Evolutionary conservation across 2,329 filamentous ascomycete species (phyloP).

Genomic region (Hypoxylon sp.): DNA sequence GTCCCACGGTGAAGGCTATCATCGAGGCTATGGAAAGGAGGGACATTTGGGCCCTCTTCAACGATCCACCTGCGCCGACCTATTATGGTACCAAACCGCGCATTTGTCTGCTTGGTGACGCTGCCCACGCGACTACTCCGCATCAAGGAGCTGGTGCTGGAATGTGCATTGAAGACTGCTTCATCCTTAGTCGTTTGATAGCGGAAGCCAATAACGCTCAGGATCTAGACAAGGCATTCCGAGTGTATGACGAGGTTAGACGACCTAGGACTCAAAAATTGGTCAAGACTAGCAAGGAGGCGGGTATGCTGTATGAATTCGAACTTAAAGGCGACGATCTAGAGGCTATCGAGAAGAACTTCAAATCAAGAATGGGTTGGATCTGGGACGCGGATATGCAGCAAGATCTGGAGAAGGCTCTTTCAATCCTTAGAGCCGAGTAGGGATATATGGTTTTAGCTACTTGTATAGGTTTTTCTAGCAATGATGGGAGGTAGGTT

Average conservation of each 20-base stretch:
- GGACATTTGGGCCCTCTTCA: conserved; percentile 63
- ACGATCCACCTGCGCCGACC: conserved; percentile 61
- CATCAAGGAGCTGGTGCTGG: conserved; percentile 72
- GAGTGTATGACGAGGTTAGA: conserved; percentile 66
- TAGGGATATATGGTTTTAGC: neutral
- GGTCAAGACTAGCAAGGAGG: conserved; percentile 65
- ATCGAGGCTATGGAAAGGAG: conserved; percentile 56
- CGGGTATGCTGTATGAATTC: conserved; percentile 63
- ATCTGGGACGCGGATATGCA: conserved; percentile 57
- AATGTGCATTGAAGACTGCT: conserved; percentile 69
- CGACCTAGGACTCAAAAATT: conserved; percentile 65
- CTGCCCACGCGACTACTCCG: conserved; percentile 74
- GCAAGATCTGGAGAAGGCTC: conserved; percentile 57
- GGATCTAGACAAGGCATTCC: conserved; percentile 63
- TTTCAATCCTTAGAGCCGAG: conserved; percentile 52
- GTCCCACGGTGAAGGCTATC: conserved; percentile 40
- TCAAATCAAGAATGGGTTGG: conserved; percentile 55
- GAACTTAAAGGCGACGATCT: conserved; percentile 56
- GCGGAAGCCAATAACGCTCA: conserved; percentile 55
- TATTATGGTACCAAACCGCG: conserved; percentile 56
- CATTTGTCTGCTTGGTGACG: conserved; percentile 70
- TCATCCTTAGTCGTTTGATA: conserved; percentile 61
- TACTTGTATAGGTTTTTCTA: neutral
- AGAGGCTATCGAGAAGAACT: conserved; percentile 56
- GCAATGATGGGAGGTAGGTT: neutral